Base-by-base conservation (phyloP, 2,329 filamentous ascomycete species). In the Chaetomium sp. region DNA sequence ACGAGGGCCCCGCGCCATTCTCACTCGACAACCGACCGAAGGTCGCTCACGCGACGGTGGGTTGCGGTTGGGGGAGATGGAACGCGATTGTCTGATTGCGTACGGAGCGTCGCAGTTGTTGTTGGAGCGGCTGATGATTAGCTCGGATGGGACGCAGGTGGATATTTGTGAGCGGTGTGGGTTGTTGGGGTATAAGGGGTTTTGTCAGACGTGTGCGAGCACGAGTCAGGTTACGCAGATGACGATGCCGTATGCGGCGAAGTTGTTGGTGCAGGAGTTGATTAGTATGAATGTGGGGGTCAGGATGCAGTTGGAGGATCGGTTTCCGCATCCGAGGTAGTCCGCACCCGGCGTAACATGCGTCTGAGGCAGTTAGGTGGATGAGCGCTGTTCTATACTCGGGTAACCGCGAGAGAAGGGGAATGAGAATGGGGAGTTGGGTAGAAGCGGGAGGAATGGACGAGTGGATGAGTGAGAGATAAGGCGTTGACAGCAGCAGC, bases 241-340 rank as follows among this genome's bases (percentile, higher is more conserved):
- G 87, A 92, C 87, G 37, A 95, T 99, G 80, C 94, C 94, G 37
- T 99, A 99, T 72, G 94, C 94, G 14, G 94, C 94, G 0, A 97
- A 99, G 79, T 74, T 99, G 68, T 76, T 99, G 54, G 89, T 97
- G 49, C 94, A 99, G 76, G 94, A 99, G 74, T 73, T 99, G 66
- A 86, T 95, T 68, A 95, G 90, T 71, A 99, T 99, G 94, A 99
- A 99, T 71, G 90, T 99, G n/a, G 88, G 91, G 59, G 92, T 95
- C 57, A 80, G 88, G 56, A 76, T 99, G 73, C 89, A 92, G 76
- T 74, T 99, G 62, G 90, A 90, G 66, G 94, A 99, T 69, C 90
- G 97, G 73, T 99, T 99, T 71, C 91, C 91, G 12, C 80, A 84
- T 64, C 80, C 80, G 32, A 71, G 69, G 58, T 68, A 63, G 56